Conservation (phyloP, 1,139 yeast species). For the Zygosaccharomyces pseudobailii region DNA sequence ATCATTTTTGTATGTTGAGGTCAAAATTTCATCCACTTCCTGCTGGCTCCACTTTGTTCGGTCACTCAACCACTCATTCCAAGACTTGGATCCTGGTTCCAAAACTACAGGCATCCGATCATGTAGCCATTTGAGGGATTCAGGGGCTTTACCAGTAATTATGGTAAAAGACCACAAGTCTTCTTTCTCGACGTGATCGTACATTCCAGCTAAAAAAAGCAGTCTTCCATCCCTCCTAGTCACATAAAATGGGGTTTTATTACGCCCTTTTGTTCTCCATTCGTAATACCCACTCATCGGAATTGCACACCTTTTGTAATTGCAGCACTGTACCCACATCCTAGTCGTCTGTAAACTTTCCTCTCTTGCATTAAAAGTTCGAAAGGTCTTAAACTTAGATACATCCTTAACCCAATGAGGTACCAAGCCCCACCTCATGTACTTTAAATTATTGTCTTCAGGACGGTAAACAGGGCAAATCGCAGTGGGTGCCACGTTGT, state of each 20-base stretch:
- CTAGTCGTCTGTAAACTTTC: conserved; percentile 48
- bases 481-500: conserved; percentile 51
- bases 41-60: conserved; percentile 38
- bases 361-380: conserved; percentile 59
- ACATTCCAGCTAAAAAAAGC: conserved; percentile 70
- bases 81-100: conserved; percentile 49
- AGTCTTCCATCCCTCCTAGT: conserved; percentile 48
- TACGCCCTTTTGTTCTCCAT: conserved; percentile 46
- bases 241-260: conserved; percentile 61
- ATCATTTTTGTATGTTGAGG: conserved; percentile 40
- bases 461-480: conserved; percentile 42
- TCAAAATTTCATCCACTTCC: conserved; percentile 39
- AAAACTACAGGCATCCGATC: conserved; percentile 71
- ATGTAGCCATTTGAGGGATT: conserved; percentile 65
- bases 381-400: conserved; percentile 35
- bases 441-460: conserved; percentile 30
- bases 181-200: conserved; percentile 35
- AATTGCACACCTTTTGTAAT: conserved; percentile 52
- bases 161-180: conserved; percentile 55
- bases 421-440: conserved; percentile 60
- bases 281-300: conserved; percentile 85
- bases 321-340: conserved; percentile 42
- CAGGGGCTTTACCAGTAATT: conserved; percentile 65
- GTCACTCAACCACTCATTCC: conserved; percentile 58
- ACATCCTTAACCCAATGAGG: conserved; percentile 47